Evolutionary conservation across 1,139 yeast species (phyloP), one percentile per base, ranked within the genome.

Genomic region (Yamadazyma aaseri): DNA sequence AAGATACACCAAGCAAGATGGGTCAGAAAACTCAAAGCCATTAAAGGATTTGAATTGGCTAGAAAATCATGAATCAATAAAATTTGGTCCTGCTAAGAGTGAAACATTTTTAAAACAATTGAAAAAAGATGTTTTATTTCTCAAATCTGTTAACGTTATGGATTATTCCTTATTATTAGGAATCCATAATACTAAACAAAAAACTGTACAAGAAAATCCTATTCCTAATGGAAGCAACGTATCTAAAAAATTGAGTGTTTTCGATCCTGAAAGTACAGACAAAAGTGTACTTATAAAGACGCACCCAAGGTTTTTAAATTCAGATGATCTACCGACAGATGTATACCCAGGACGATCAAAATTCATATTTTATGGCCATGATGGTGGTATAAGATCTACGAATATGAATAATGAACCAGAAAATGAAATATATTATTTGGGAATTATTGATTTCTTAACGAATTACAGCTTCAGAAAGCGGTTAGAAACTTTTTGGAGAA

Each of bases 381-480:
- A 85, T 55, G 96, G 96, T 15, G 98, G 97, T 6, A 79, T 86
- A 29, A 67, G 84, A 36, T 82, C 95, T 2, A 81, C 95, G 0
- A 78, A 83, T 50, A 78, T 69, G 32, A 54, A 72, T 32, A 73
- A 86, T 49, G 71, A 75, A 32, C 87, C 89, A 17, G 56, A 78
- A 30, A 70, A 76, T 17, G 79, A 84, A 39, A 78, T 94, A 10
- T 94, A 94, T 59, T 94, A 90, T 53, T 63, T 94, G 48, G 98
- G 98, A 10, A 81, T 94, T 30, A 94, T 94, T 50, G 99, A 94
- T 55, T 90, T 96, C 59, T 66, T 94, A 45, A 94, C 98, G 0
- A 79, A 82, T 40, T 94, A 94, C 54, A 83, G 89, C 1, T 58
- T 82, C 17, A 63, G 79, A 47, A 94, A 94, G 55, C 73, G 76